Percentiles rank a stretch among this genome's conserved stretches.
Evolutionary conservation across 2,329 filamentous ascomycete species (phyloP).

Genomic region (Neophaeococcomyces aloes): DNA sequence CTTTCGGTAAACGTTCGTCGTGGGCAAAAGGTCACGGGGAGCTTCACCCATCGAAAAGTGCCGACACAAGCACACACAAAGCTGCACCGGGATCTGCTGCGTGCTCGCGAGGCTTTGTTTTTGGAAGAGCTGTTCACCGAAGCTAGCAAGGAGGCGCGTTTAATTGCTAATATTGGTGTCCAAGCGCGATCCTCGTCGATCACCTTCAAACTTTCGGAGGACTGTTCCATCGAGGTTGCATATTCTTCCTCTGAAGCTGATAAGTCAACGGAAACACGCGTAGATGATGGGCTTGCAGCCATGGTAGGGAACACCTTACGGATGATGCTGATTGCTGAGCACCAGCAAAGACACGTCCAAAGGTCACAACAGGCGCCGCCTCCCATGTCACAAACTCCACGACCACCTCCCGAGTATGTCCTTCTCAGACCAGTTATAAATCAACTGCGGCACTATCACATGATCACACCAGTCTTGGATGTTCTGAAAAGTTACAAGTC

Average conservation of each 20-base stretch:
- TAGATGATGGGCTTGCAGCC: background rate
- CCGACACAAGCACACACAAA: constrained; percentile 20
- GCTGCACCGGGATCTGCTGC: constrained; percentile 29
- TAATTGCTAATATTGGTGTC: constrained; percentile 60
- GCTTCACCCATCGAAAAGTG: constrained; percentile 24
- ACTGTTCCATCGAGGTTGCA: constrained; percentile 32
- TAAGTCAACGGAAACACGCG: background rate
- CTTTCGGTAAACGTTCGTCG: constrained; percentile 47
- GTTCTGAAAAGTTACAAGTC: constrained; percentile 23
- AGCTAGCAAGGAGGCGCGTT: constrained; percentile 68
- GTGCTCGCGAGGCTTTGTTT: constrained; percentile 40
- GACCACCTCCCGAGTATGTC: constrained; percentile 41
- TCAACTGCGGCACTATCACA: constrained; percentile 41
- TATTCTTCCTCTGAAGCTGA: background rate
- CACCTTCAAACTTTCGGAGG: constrained; percentile 43
- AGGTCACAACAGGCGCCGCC: constrained; percentile 32
- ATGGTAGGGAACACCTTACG: constrained; percentile 2
- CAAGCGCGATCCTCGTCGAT: constrained; percentile 50
- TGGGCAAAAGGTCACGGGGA: constrained; percentile 11
- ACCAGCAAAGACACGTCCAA: constrained; percentile 1
- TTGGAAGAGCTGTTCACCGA: constrained; percentile 80
- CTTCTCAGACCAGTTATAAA: constrained; percentile 50
- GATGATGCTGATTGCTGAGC: constrained; percentile 8
- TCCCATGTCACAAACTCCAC: constrained; percentile 43
- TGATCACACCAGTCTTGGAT: constrained; percentile 22